These are phyloP conservation scores for Jatropha curcas DNA, from an alignment of 345 rosid genomes.

Conservation along the genomic window DNA sequence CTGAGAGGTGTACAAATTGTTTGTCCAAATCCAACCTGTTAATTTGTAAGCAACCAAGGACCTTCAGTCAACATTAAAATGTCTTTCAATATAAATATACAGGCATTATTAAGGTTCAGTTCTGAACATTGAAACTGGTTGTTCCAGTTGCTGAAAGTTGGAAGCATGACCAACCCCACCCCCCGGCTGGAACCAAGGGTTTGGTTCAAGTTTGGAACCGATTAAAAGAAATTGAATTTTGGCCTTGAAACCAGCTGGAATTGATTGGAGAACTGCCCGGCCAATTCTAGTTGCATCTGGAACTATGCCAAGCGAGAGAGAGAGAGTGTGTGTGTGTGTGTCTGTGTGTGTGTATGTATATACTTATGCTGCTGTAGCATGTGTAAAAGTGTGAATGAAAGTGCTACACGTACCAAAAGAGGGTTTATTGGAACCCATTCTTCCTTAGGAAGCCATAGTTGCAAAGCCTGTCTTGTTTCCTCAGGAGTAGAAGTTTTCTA, in stretches of 20 bases:
- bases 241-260: too few relatives aligned
- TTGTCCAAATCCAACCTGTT: constrained; percentile 93
- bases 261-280: too few relatives aligned
- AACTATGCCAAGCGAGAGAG: too few relatives aligned
- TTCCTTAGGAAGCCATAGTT: constrained; percentile 92
- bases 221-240: too few relatives aligned
- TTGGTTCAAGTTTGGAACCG: too few relatives aligned
- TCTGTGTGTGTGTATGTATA: not conserved
- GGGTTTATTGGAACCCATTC: constrained; percentile 92
- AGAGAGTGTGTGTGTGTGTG: too few relatives aligned
- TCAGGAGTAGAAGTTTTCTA: constrained; percentile 81
- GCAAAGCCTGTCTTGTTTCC: constrained; percentile 83
- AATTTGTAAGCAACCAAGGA: not conserved
- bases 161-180: not conserved
- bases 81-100: not conserved
- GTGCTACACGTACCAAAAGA: constrained; percentile 61
- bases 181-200: too few relatives aligned
- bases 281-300: too few relatives aligned
- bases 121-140: too few relatives aligned
- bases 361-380: not conserved
- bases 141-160: not conserved
- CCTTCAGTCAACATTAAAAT: not conserved
- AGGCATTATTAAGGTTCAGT: too few relatives aligned
- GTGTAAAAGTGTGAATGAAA: not conserved
- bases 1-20: constrained; percentile 80